Base-by-base conservation (phyloP, 2,329 filamentous ascomycete genomes). In the Colletotrichum paranaense region DNA sequence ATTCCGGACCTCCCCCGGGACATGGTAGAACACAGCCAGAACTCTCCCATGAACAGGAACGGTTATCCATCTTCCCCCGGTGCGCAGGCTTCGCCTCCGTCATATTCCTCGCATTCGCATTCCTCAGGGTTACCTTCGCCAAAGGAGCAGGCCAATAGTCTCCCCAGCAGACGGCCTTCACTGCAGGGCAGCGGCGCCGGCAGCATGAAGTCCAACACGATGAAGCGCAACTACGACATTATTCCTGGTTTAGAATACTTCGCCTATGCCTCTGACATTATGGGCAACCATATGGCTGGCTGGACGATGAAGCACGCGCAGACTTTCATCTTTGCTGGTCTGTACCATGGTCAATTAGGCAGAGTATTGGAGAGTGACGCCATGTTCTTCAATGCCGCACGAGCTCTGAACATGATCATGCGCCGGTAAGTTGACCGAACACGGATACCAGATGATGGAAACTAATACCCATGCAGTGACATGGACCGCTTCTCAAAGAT, bases 171-270 rank as follows among this genome's bases (percentile, higher is more conserved):
- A 64, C 84, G 88, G 68, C 84, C 85, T 4, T 91, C 89, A 0
- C 79, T 89, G 56, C 87, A 91, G 78, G 86, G 82, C 2, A 74
- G 76, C 1, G 76, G 75, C 55, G 76, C 42, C 38, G 19, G 42
- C 42, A 49, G 42, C 9, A n/a, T 62, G 16, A 74, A 63, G 62
- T 49, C 52, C 0, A 57, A 58, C 12, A 77, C 78, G 1, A 75
- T 78, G 26, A 81, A 82, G 66, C 87, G 89, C 77, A 98, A 97
- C 79, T 88, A 97, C 63, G 95, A 98, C 78, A 89, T 93, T 7
- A 93, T 98, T 74, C 96, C 97, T 0, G 97, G 97, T 0, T 85
- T 98, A 71, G 93, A 95, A 35, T 98, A 98, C 80, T 98, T 95
- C 80, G 93, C 94, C 1, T 92, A 94, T 74, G 96, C 95, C 2